A percentile compares a stretch with the other conserved stretches of the same genome.
Conservation (phyloP, 2,329 filamentous ascomycete genomes). For the Cytospora piceae region DNA sequence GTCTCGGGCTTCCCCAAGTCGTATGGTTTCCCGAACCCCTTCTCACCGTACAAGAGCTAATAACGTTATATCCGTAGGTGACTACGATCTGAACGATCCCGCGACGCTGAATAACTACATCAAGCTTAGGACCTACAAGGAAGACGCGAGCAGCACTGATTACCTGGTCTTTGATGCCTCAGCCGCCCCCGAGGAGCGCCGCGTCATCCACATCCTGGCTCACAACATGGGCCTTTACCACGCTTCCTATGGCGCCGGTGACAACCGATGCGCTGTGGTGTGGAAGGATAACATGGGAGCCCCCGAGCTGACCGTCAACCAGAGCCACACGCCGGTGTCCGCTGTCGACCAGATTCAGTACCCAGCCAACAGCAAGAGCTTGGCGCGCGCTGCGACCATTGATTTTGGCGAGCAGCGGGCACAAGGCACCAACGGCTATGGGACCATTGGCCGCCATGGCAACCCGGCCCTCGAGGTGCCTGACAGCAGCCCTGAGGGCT, state of each 20-base stretch:
- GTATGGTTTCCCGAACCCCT: conserved; percentile 40
- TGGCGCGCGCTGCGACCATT: conserved; percentile 95
- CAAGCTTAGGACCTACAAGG: conserved; percentile 58
- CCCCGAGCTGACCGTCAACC: conserved; percentile 79
- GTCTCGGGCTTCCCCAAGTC: conserved; percentile 50
- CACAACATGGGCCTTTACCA: conserved; percentile 95
- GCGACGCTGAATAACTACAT: conserved; percentile 87
- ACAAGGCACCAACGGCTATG: conserved; percentile 68
- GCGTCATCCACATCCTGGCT: conserved; percentile 89
- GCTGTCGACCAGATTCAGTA: conserved; percentile 30
- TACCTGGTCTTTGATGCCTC: conserved; percentile 82
- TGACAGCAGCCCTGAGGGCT: conserved; percentile 68
- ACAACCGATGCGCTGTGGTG: conserved; percentile 60
- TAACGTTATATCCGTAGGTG: conserved; percentile 23
- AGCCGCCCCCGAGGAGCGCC: conserved; percentile 80
- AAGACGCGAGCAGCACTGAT: conserved; percentile 57
- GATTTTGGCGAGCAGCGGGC: conserved; percentile 81
- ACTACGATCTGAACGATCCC: conserved; percentile 81
- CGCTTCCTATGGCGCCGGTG: conserved; percentile 83
- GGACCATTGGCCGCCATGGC: conserved; percentile 77
- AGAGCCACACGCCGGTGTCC: conserved; percentile 54
- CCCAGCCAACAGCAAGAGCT: conserved; percentile 68
- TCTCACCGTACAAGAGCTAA: neutral
- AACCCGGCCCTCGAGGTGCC: conserved; percentile 80
- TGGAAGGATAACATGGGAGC: conserved; percentile 30